These are phyloP conservation scores for Hygrophila difformis DNA, from an alignment of 257 asterid species.

Conservation along the genomic window DNA sequence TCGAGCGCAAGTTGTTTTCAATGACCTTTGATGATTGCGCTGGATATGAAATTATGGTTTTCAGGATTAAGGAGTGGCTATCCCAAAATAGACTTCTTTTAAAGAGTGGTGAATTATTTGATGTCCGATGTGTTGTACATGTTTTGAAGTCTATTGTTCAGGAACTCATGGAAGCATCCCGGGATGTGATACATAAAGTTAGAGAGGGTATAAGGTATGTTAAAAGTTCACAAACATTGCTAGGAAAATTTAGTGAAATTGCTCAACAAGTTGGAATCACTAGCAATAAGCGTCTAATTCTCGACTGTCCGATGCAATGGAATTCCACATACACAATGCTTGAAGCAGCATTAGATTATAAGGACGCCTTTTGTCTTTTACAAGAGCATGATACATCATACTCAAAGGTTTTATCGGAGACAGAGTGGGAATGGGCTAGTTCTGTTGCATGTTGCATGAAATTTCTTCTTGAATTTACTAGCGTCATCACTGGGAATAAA, in stretches of 20 bases:
- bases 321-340: slow-evolving; percentile 72
- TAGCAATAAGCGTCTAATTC: slow-evolving; percentile 42
- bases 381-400: slow-evolving; percentile 64
- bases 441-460: slow-evolving; percentile 50
- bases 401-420: slow-evolving; percentile 48
- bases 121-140: slow-evolving; percentile 59
- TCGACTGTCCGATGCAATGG: slow-evolving; percentile 76
- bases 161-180: slow-evolving; percentile 55
- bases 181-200: slow-evolving; percentile 48
- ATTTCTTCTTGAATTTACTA: slow-evolving; percentile 57
- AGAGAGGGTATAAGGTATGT: slow-evolving; percentile 68
- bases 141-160: slow-evolving; percentile 63
- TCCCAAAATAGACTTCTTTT: slow-evolving; percentile 61
- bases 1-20: slow-evolving; percentile 72
- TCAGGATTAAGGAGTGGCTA: slow-evolving; percentile 69
- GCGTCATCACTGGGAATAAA: slow-evolving; percentile 41
- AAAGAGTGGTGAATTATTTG: slow-evolving; percentile 72
- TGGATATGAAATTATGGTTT: slow-evolving; percentile 51
- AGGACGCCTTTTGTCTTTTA: slow-evolving; percentile 49
- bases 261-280: slow-evolving; percentile 56
- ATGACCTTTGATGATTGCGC: slow-evolving; percentile 76
- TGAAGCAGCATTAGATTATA: slow-evolving; percentile 63
- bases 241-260: slow-evolving; percentile 56
- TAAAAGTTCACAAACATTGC: slow-evolving; percentile 54
- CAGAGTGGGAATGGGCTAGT: slow-evolving; percentile 72